phyloP scores from a whole-genome alignment of 306 rosid species.

The Quercus gilva region DNA sequence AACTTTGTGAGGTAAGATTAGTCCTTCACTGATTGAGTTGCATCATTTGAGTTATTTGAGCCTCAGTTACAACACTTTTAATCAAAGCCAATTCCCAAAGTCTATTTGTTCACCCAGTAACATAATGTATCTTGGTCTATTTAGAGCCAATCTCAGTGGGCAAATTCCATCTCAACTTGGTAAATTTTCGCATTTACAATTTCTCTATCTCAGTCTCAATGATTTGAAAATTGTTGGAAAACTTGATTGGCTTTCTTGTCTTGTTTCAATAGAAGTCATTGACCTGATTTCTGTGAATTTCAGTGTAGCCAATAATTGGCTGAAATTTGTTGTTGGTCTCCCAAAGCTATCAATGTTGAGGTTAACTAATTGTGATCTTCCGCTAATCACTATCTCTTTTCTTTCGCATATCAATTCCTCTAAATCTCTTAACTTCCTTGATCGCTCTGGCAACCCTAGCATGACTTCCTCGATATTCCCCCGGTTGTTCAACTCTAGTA shows the following conservation, averaged over 20 bases:
- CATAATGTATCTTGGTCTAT: neutral
- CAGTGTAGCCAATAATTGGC: no score
- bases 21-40: neutral
- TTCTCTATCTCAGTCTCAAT: neutral
- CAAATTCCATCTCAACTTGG: neutral
- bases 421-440: neutral
- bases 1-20: neutral
- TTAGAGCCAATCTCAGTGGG: neutral
- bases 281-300: no score
- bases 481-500: neutral
- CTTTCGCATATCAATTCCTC: no score
- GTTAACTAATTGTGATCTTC: no score
- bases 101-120: neutral
- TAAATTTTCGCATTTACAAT: neutral
- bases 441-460: neutral
- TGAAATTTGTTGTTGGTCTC: no score
- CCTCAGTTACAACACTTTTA: neutral
- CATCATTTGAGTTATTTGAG: slow-evolving; percentile 1
- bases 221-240: no score
- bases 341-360: no score
- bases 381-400: no score
- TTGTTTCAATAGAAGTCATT: no score
- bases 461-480: neutral
- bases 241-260: no score
- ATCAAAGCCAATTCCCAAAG: neutral